Evolutionary conservation across 805 yeast genomes (phyloP).

Genomic region (Nakazawaea ambrosiae): DNA sequence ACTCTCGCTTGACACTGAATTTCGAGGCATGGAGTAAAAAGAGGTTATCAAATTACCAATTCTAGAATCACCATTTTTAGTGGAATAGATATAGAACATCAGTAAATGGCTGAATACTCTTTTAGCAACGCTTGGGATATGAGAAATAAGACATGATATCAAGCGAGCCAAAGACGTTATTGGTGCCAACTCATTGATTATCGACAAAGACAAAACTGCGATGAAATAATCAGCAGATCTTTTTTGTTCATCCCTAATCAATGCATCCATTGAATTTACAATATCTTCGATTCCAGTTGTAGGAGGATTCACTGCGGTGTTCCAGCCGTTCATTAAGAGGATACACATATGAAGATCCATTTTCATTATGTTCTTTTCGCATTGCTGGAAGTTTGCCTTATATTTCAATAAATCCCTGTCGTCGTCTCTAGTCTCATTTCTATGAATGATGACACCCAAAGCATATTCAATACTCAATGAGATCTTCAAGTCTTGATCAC

Average conservation of each 20-base stretch:
- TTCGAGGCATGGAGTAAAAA: constrained; percentile 16
- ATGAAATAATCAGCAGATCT: too few species aligned
- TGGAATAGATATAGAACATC: constrained; percentile 18
- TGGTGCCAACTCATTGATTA: constrained; percentile 4
- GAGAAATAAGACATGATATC: constrained; percentile 12
- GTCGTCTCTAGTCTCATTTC: neutral
- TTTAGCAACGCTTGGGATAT: constrained; percentile 16
- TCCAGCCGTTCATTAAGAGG: too few species aligned
- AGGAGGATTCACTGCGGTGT: too few species aligned
- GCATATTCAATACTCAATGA: constrained; percentile 2
- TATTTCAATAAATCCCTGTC: constrained; percentile 1
- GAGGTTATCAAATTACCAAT: constrained; percentile 16
- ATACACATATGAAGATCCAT: constrained; percentile 5
- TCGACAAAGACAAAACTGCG: neutral
- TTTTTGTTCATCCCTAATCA: too few species aligned
- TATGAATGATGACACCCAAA: constrained; percentile 7
- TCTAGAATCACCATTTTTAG: constrained; percentile 13
- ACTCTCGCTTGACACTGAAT: constrained; percentile 10
- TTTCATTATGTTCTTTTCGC: neutral
- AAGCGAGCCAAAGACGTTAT: constrained; percentile 6
- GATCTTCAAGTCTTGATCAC: neutral
- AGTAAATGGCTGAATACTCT: constrained; percentile 23
- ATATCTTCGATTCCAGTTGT: too few species aligned
- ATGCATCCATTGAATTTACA: too few species aligned
- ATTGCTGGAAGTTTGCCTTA: neutral